Evolutionary conservation across 495 filamentous ascomycete genomes (phyloP).

Genomic region (Paragyromitra xinjiangensis): DNA sequence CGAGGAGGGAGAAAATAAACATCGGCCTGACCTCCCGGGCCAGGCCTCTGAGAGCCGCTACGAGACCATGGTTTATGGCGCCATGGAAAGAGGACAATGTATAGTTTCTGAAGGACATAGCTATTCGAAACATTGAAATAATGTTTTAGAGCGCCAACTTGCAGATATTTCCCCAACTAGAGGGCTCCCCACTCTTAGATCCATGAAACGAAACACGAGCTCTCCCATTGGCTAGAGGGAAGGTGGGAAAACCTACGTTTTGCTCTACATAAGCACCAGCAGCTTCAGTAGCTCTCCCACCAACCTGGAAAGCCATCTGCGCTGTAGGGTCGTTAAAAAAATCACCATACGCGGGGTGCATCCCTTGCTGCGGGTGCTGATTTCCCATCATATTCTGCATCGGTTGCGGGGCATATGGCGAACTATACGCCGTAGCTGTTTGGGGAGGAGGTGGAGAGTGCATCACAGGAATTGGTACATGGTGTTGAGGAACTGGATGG

Average conservation of each 20-base stretch:
- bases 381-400: conserved; percentile 63
- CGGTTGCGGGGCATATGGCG: conserved; percentile 72
- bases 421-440: conserved; percentile 68
- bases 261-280: conserved; percentile 59
- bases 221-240: conserved; percentile 20
- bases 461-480: conserved; percentile 96
- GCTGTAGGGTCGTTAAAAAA: conserved; percentile 53
- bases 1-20: conserved; percentile 91
- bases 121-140: conserved; percentile 98
- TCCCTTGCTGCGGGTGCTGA: conserved; percentile 35
- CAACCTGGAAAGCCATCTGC: conserved; percentile 52
- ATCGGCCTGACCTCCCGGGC: conserved; percentile 68
- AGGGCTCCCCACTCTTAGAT: conserved; percentile 28
- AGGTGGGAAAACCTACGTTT: conserved; percentile 89
- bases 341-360: conserved; percentile 50
- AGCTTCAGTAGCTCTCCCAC: conserved; percentile 51
- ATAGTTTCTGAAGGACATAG: conserved; percentile 84
- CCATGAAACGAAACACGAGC: neutral
- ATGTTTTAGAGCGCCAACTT: conserved; percentile 74
- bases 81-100: conserved; percentile 96
- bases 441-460: conserved; percentile 91
- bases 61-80: conserved; percentile 94
- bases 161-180: conserved; percentile 52
- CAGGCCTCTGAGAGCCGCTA: conserved; percentile 69
- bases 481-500: conserved; percentile 97